Evolutionary conservation across 305 asterid genomes (phyloP), one percentile per base, ranked within the genome.

Genomic region (Solanum aculeatissimum): DNA sequence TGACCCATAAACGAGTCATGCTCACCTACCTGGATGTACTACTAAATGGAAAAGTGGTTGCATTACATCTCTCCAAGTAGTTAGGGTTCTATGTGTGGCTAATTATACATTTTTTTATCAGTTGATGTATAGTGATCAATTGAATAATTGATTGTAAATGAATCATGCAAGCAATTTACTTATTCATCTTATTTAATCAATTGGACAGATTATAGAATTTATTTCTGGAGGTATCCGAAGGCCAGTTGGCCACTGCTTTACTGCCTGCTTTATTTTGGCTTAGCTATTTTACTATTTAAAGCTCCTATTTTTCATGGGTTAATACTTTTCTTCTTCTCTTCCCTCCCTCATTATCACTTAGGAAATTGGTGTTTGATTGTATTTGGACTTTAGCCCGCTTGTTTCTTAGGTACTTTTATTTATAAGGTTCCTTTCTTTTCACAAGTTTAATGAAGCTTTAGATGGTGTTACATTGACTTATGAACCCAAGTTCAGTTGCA

Each of bases 391-490:
- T 29, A 3, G 78, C 25, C 75, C 14, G 70, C 63, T 72, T 35
- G 58, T 69, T 40, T 65, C 23, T 27, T 69, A 12, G 70, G 11
- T 71, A 32, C 70, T 47, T 7, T 8, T 58, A 38, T 83, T 62
- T 51, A 27, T 32, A 63, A 42, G 54, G 42, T 53, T n/a, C 35
- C 38, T 45, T 60, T 40, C 32, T 57, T 49, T 51, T 72, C 54
- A 53, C 79, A 95, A 95, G 90, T 95, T 89, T 74, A 92, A 60
- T 84, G 97, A 96, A 86, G 79, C 89, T 16, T 89, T 95, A 85
- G 97, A 91, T 86, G 98, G 98, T 32, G 95, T 97, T 62, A 91
- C 95, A 8, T 86, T 96, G 92, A 98, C 97, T 16, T 94, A 95
- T 78, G 94, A 91, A 74, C 94, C 93, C 0, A 87, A 83, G 2